Percentiles rank a stretch among this genome's conserved stretches.
phyloP scores from a whole-genome alignment of 2,329 filamentous ascomycete genomes.

The Fusarium multiceps region DNA sequence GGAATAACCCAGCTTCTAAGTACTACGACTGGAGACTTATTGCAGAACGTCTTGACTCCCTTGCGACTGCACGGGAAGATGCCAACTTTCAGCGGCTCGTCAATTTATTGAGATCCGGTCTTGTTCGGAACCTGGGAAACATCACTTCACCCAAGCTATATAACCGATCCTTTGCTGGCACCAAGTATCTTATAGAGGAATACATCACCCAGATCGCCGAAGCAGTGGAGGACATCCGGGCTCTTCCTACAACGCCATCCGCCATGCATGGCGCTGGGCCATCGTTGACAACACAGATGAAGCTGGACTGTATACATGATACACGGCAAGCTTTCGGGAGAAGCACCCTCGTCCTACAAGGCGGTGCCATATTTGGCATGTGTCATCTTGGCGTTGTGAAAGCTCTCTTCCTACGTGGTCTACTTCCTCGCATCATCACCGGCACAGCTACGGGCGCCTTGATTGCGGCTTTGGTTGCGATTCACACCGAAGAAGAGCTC shows the following conservation, averaged over 20 bases:
- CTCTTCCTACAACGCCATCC: slow-evolving; percentile 67
- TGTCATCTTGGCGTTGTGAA: slow-evolving; percentile 93
- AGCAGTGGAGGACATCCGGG: slow-evolving; percentile 80
- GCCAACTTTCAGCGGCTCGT: slow-evolving; percentile 80
- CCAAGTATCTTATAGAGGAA: slow-evolving; percentile 90
- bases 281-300: slow-evolving; percentile 75
- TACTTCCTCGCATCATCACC: slow-evolving; percentile 90
- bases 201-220: slow-evolving; percentile 88
- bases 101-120: slow-evolving; percentile 81
- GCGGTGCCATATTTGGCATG: slow-evolving; percentile 89
- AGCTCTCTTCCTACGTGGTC: slow-evolving; percentile 80
- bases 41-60: slow-evolving; percentile 76
- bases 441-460: slow-evolving; percentile 91
- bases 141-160: slow-evolving; percentile 86
- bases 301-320: slow-evolving; percentile 87
- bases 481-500: slow-evolving; percentile 88
- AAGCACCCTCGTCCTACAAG: slow-evolving; percentile 86
- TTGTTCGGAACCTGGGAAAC: slow-evolving; percentile 89
- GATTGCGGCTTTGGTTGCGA: slow-evolving; percentile 87
- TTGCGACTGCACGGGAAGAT: slow-evolving; percentile 75
- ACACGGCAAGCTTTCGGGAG: slow-evolving; percentile 89
- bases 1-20: slow-evolving; percentile 81
- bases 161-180: slow-evolving; percentile 86
- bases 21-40: slow-evolving; percentile 91
- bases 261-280: slow-evolving; percentile 50